These are phyloP conservation scores for Gossypium schwendimanii DNA, from an alignment of 441 rosid genomes.

Conservation along the genomic window DNA sequence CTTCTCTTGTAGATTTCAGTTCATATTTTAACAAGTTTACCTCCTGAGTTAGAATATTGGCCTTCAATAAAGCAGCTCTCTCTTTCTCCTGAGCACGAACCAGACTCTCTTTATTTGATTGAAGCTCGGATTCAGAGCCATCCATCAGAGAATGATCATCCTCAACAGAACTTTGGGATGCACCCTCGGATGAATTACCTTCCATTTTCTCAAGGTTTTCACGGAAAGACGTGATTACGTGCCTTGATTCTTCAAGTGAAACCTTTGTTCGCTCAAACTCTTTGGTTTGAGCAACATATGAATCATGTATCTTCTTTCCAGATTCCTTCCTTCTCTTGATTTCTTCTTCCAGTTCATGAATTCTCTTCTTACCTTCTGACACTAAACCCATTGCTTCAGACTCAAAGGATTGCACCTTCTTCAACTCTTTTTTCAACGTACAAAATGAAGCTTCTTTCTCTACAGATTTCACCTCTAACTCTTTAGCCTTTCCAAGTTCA, in stretches of 20 bases:
- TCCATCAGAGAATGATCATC: constrained; percentile 19
- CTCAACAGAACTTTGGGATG: constrained; percentile 5
- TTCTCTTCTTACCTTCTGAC: constrained; percentile 25
- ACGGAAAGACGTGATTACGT: constrained; percentile 20
- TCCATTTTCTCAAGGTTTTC: constrained; percentile 16
- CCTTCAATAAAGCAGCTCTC: constrained; percentile 21
- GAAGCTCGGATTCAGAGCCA: constrained; percentile 26
- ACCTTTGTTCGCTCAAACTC: constrained; percentile 39
- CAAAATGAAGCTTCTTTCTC: constrained; percentile 26
- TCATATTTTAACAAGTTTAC: constrained; percentile 34
- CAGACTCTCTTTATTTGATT: constrained; percentile 21
- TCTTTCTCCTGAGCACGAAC: constrained; percentile 30
- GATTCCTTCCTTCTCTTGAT: constrained; percentile 23
- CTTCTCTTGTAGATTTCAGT: constrained; percentile 41
- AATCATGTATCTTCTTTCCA: constrained; percentile 26
- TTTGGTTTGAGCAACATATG: constrained; percentile 28
- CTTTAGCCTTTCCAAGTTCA: constrained; percentile 25
- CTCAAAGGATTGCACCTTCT: constrained; percentile 21
- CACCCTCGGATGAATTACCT: constrained; percentile 2
- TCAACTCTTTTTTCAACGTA: constrained; percentile 21
- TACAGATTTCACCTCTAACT: constrained; percentile 24
- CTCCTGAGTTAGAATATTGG: constrained; percentile 27
- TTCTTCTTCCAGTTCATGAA: constrained; percentile 34
- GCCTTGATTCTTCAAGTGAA: constrained; percentile 37
- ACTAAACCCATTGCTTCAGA: constrained; percentile 16